Evolutionary conservation across 2,329 filamentous ascomycete genomes (phyloP), one percentile per base, ranked within the genome.

Genomic region (Plenodomus lindquistii): DNA sequence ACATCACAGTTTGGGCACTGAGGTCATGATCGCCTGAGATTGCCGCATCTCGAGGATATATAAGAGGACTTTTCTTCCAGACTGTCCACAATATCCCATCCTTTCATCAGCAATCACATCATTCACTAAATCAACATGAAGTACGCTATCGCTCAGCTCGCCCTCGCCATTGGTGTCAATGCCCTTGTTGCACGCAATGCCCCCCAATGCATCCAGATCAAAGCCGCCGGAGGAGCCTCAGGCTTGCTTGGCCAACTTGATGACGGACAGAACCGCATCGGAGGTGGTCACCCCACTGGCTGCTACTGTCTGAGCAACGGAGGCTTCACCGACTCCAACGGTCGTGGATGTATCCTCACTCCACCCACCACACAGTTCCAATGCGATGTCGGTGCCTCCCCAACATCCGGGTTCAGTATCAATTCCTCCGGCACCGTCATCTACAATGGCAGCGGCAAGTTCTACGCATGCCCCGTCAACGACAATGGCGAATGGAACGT

Each of bases 271-370:
- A 80, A 79, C 60, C 78, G 83, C 40, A 77, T 85, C 37, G 80
- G 81, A 31, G 79, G 80, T 36, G 73, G 72, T 18, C 66, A 81
- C 11, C 54, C 71, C 4, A 62, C 76, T 39, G 77, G 77, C 13
- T 73, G 77, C 8, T 87, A 81, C 65, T 84, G 77, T 48, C 77
- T 87, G 58, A 74, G 78, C 53, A 73, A 75, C 37, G 56, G 56
- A 8, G 73, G 67, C 18, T 61, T 88, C 51, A 80, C 75, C 16
- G 85, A 87, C 63, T 66, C 72, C 40, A 75, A 75, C 40, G 79
- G 80, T 37, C 77, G 81, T 48, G 84, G 85, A 17, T 88, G 85
- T 62, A 84, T 85, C 69, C 73, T 86, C 62, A 87, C 85, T 54
- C 75, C 78, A 35, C 78, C 80, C 0, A 84, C 82, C 1, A 78